Evolutionary conservation across 257 asterid genomes (phyloP).

Genomic region (Fraxinus anomala): DNA sequence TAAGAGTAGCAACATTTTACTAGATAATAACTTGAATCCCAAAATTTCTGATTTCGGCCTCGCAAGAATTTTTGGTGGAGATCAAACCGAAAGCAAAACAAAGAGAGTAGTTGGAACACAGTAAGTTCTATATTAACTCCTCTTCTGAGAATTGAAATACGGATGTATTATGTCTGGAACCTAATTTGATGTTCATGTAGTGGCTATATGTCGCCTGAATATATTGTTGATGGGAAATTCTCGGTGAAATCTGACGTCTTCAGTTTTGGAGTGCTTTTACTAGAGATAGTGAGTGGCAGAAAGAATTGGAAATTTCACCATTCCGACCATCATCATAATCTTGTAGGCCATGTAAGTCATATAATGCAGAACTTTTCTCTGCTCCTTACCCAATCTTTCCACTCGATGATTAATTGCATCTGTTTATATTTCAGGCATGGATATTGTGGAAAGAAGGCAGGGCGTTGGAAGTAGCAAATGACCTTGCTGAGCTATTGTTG

Average conservation of each 20-base stretch:
- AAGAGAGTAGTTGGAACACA: neutral
- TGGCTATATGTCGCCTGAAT: conserved; percentile 42
- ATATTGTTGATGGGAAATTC: conserved; percentile 35
- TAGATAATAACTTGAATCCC: neutral
- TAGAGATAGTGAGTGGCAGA: conserved; percentile 40
- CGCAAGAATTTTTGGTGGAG: neutral
- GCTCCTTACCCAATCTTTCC: no score
- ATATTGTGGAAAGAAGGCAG: conserved; percentile 32
- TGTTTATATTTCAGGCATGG: conserved; percentile 35
- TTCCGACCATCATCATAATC: conserved; percentile 36
- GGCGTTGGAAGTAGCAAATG: conserved; percentile 22
- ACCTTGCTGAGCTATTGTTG: neutral
- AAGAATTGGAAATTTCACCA: conserved; percentile 34
- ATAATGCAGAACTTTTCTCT: no score
- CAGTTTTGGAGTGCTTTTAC: conserved; percentile 36
- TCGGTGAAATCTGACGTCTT: conserved; percentile 41
- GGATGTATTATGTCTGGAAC: neutral
- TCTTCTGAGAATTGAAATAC: no score
- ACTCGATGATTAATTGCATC: neutral
- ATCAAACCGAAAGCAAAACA: neutral
- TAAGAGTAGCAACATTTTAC: neutral
- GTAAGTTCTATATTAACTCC: neutral
- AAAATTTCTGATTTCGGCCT: neutral
- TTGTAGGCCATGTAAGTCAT: conserved; percentile 34
- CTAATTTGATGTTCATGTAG: neutral